Base-by-base conservation (phyloP, 2,329 filamentous ascomycete species). In the Macrophomina phaseolina region DNA sequence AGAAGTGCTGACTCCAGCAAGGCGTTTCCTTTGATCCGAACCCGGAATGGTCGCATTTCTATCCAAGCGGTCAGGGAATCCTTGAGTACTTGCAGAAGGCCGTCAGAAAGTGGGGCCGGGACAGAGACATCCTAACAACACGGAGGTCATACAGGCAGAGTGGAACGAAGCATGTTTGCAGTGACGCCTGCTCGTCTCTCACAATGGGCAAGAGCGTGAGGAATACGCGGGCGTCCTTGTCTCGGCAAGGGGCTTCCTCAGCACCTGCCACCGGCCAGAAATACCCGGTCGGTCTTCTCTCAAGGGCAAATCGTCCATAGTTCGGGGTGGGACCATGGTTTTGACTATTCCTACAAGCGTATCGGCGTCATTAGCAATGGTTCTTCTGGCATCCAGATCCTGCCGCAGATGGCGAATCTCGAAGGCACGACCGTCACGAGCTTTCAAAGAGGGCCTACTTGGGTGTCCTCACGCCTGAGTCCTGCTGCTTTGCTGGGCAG, bases 371-470 rank as follows among this genome's bases (percentile, higher is more conserved):
- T 62, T 11, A 40, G 58, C 5, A 48, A 46, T 16, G 58, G 58
- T 8, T 46, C 40, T 2, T 46, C 40, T 0, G 58, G 40, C 12
- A 48, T 62, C 9, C 58, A 62, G 51, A 53, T 53, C 14, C 30
- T 53, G 28, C 51, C 51, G n/a, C 30, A 53, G 36, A 53, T 53
- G 30, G 51, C 30, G 30, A 53, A 83, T 70, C 56, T 83, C 48
- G 81, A 83, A 64, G 81, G 80, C 48, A 73, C 78, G 6, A 80
- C 82, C 48, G 77, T 83, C 4, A 82, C 78, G 3, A 83, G 81
- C n/a, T 85, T 85, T 67, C 82, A 86, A 60, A 79, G 84, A 9
- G 81, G 82, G 16, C 81, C 82, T 0, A 81, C 82, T 0, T 86
- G 83, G 84, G 71, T 83, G n/a, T 83, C 83, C 66, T 78, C 83